Evolutionary conservation across 2,329 filamentous ascomycete species (phyloP), one percentile per base, ranked within the genome.

Genomic region (Sporothrix euskadiensis): DNA sequence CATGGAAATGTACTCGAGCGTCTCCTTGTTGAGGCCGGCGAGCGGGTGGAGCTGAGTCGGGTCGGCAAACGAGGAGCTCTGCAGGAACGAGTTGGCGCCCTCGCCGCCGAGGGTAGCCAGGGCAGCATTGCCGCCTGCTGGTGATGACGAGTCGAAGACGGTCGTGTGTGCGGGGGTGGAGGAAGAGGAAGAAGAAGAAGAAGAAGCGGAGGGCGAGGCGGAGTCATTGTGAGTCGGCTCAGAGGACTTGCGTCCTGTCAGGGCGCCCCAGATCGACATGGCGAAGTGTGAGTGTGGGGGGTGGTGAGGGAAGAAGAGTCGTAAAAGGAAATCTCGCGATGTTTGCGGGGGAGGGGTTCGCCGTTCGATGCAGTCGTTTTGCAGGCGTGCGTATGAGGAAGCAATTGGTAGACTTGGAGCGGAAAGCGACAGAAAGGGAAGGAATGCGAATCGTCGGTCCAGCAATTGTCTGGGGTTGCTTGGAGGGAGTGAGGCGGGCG

Each of bases 1-100:
- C 80, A 99, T 91, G 35, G 92, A 91, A 77, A 99, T 88, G 83
- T 99, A 99, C 82, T 99, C 96, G 79, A 99, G 90, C 0, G 92
- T 93, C 79, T 97, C 93, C 84, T 93, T 91, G 85, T 98, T 94
- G 75, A 99, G 86, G 77, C 96, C 96, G 72, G 96, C 94, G 73
- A 99, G 90, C 63, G 97, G 96, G 82, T 99, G 96, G 79, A 99
- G 87, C 82, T 92, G 88, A 76, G 94, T 90, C 10, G 95, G 93
- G 83, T 99, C 96, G 82, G 94, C 89, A 78, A 96, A 91, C 73
- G 90, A 83, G 74, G 92, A 90, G 79, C 86, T 88, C 79, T 89
- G 90, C 74, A 98, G 89, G 83, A 99, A 98, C 73, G 93, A 91
- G 79, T 93, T 91, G 79, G 96, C 92, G 83, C 95, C 94, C 82